Evolutionary conservation across 352 stramenopile species (phyloP), one percentile per base, ranked within the genome.

Genomic region (Pythium plurisporium): DNA sequence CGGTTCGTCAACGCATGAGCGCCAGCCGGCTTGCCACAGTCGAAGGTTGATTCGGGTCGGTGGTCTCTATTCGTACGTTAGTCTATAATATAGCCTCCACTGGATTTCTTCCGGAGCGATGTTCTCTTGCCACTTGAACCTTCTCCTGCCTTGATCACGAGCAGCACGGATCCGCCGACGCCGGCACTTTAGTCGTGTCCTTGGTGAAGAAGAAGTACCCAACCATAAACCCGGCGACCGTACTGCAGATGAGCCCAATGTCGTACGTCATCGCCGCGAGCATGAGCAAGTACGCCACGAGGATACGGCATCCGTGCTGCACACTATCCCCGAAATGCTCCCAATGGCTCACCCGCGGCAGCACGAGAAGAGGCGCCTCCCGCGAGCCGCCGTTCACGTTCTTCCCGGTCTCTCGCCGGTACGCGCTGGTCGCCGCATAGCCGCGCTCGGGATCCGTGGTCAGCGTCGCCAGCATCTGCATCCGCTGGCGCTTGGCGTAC

Each of bases 231-330:
- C 82, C 82, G 9, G 67, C 50, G n/a, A 91, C 72, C 43, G 83
- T 86, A 44, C 75, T 84, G 14, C 36, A 62, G 37, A 89, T 72
- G 11, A 91, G 67, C 50, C 62, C 70, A 51, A 86, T 56, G 59
- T 89, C 73, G 64, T 91, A 91, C 57, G 82, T 91, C 82, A 91
- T 91, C 53, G 69, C 73, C 47, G 79, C 79, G 17, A 91, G 74
- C 82, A 91, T 91, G 43, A 91, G 70, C 60, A 91, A 40, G 38
- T 89, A 91, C 51, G 82, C 82, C 27, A 91, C 53, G n/a, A 86
- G 47, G 50, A 89, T 87, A n/a, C 73, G 57, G 45, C 76, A 51
- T 4, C 82, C 82, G 27, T 82, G 82, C 69, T 82, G 62, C 52
- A 87, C 23, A 42, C 77, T 80, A 62, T 89, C 77, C 34, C 62